phyloP scores from a whole-genome alignment of 345 rosid species.

The Isatis tinctoria region DNA sequence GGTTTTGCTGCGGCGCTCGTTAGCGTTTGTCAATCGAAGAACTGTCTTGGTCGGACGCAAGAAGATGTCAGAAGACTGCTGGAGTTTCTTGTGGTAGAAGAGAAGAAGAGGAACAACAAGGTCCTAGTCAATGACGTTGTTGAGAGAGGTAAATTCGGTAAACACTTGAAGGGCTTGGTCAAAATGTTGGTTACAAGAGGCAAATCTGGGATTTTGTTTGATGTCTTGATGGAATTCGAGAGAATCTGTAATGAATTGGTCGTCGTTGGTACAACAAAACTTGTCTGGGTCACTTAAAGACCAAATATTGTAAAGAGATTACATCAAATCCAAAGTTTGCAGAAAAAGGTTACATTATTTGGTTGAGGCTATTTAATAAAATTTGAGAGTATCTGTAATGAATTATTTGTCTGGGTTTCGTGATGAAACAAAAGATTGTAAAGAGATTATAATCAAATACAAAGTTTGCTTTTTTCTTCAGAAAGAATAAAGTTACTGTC shows the following conservation, averaged over 20 bases:
- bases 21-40: constrained; percentile 45
- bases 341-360: background rate
- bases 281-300: constrained; percentile 36
- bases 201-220: constrained; percentile 39
- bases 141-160: constrained; percentile 38
- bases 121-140: constrained; percentile 39
- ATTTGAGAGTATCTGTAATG: constrained; percentile 46
- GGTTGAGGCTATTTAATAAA: constrained; percentile 40
- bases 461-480: background rate
- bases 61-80: constrained; percentile 44
- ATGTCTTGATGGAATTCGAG: constrained; percentile 61
- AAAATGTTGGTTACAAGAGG: constrained; percentile 50
- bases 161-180: constrained; percentile 44
- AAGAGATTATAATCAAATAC: background rate
- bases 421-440: constrained; percentile 18
- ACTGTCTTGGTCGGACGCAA: constrained; percentile 40
- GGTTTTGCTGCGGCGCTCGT: constrained; percentile 82
- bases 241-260: constrained; percentile 48
- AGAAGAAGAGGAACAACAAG: constrained; percentile 30
- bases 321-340: background rate
- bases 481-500: constrained; percentile 15
- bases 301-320: background rate
- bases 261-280: constrained; percentile 20
- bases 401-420: constrained; percentile 35
- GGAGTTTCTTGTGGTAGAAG: constrained; percentile 39